Conservation (phyloP, 2,329 filamentous ascomycete species). For the Cytospora mali region DNA sequence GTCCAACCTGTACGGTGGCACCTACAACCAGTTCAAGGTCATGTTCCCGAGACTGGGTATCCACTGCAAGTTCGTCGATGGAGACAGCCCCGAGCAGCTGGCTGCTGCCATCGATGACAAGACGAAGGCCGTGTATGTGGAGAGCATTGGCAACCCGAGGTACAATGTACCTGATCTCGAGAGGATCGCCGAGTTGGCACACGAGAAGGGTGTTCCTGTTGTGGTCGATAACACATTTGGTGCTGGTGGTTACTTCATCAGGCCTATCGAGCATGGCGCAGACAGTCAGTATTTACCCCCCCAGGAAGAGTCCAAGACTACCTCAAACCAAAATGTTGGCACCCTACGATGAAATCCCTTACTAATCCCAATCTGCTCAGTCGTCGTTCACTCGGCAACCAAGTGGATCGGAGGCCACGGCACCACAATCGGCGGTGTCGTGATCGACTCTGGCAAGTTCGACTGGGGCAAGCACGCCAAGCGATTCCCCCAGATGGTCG, state of each 20-base stretch:
- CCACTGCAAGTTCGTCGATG: slow-evolving; percentile 81
- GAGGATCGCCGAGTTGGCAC: slow-evolving; percentile 80
- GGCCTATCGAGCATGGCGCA: slow-evolving; percentile 86
- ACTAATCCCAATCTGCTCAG: background rate
- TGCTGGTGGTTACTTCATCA: slow-evolving; percentile 84
- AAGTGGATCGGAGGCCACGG: slow-evolving; percentile 98
- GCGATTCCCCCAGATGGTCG: slow-evolving; percentile 90
- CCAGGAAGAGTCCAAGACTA: background rate
- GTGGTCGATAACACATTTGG: slow-evolving; percentile 94
- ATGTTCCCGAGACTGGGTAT: slow-evolving; percentile 86
- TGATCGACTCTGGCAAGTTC: slow-evolving; percentile 89
- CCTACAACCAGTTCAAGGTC: slow-evolving; percentile 97
- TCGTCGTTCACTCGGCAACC: slow-evolving; percentile 90
- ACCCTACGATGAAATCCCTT: too few species aligned
- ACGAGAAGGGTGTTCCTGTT: slow-evolving; percentile 66
- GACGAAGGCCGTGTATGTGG: slow-evolving; percentile 89
- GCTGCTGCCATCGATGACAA: slow-evolving; percentile 83
- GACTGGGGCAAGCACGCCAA: slow-evolving; percentile 85
- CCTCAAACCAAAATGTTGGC: background rate
- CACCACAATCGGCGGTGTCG: slow-evolving; percentile 84
- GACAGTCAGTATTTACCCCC: slow-evolving; percentile 55
- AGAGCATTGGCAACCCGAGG: slow-evolving; percentile 90
- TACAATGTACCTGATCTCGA: slow-evolving; percentile 94
- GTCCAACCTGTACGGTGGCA: slow-evolving; percentile 89
- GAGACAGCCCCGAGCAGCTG: slow-evolving; percentile 79